Conservation (phyloP, 371 early-diverging fungal genomes). For the Mucor indicus region DNA sequence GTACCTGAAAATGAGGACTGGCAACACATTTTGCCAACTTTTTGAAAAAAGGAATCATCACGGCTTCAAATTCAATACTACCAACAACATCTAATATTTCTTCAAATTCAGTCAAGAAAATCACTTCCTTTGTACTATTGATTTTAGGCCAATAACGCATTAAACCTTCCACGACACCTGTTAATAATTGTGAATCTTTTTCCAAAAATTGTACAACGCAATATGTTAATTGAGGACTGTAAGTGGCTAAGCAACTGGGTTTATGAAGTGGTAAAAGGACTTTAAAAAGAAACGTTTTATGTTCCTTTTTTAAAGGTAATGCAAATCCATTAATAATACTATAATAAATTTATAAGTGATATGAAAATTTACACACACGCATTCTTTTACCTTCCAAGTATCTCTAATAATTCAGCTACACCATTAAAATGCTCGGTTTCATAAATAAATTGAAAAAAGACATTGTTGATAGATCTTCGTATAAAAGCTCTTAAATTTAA, state of each 20-base stretch:
- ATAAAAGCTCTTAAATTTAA: conserved; percentile 94
- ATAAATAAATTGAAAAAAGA: conserved; percentile 96
- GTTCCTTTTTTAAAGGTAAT: conserved; percentile 95
- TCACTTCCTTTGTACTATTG: conserved; percentile 96
- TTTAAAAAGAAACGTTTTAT: conserved; percentile 88
- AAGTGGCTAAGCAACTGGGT: conserved; percentile 83
- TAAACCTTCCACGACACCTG: conserved; percentile 84
- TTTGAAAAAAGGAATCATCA: conserved; percentile 88
- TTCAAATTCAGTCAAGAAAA: conserved; percentile 96
- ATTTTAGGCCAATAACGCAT: conserved; percentile 97
- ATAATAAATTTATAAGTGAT: background rate
- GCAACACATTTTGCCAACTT: conserved; percentile 89
- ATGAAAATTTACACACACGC: background rate
- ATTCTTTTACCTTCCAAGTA: conserved; percentile 72
- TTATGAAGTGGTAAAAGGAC: conserved; percentile 96
- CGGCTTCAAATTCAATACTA: conserved; percentile 80
- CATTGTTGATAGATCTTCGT: conserved; percentile 93
- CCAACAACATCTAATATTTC: conserved; percentile 88
- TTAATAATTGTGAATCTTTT: conserved; percentile 91
- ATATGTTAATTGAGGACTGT: conserved; percentile 95
- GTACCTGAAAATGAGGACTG: conserved; percentile 94
- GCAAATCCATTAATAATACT: conserved; percentile 99
- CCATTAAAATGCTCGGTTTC: conserved; percentile 96
- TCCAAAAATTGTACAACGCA: conserved; percentile 98
- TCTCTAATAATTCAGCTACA: conserved; percentile 95